Conservation (phyloP, 2,329 filamentous ascomycete genomes). For the Colletotrichum lentis region DNA sequence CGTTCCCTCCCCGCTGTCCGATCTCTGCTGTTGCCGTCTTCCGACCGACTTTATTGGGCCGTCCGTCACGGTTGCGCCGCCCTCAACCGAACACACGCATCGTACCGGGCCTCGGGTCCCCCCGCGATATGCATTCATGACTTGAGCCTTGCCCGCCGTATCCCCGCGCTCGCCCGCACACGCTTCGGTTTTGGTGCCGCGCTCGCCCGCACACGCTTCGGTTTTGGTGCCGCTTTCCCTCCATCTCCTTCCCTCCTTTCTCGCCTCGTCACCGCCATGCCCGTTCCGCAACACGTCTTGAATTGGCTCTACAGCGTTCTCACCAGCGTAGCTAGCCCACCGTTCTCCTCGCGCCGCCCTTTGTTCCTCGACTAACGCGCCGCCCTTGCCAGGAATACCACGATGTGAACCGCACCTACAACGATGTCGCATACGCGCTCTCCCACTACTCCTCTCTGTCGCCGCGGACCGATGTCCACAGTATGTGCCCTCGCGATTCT, state of each 20-base stretch:
- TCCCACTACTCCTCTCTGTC: constrained; percentile 80
- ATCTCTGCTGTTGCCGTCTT: neutral
- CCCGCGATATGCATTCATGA: constrained; percentile 11
- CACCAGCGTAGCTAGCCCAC: constrained; percentile 66
- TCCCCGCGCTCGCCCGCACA: neutral
- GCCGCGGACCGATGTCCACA: constrained; percentile 93
- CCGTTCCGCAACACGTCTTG: constrained; percentile 87
- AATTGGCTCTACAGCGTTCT: constrained; percentile 96
- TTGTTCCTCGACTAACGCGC: constrained; percentile 18
- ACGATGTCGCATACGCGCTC: constrained; percentile 85
- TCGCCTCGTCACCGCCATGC: constrained; percentile 54
- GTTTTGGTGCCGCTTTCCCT: neutral
- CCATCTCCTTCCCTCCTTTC: neutral
- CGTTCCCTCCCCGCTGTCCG: constrained; percentile 2
- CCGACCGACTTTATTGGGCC: neutral
- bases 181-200: neutral
- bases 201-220: neutral
- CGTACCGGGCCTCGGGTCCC: neutral
- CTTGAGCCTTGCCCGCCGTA: neutral
- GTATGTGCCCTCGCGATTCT: constrained; percentile 58
- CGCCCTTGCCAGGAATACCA: constrained; percentile 77
- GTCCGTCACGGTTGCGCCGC: neutral
- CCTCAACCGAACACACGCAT: neutral
- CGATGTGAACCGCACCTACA: constrained; percentile 91
- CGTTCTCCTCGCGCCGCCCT: neutral